phyloP scores from a whole-genome alignment of 495 filamentous ascomycete species.

The Neurospora intermedia region DNA sequence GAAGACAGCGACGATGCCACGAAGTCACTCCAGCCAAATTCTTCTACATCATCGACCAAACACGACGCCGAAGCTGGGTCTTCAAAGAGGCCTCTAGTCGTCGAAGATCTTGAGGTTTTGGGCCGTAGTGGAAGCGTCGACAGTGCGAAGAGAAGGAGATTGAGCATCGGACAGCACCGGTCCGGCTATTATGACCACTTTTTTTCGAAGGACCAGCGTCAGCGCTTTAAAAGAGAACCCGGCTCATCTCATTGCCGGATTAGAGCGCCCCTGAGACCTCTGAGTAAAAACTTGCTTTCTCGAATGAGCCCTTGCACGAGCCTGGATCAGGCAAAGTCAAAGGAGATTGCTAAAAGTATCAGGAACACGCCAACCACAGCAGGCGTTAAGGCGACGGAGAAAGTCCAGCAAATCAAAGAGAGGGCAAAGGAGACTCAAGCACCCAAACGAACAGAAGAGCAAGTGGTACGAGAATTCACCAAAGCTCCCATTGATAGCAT shows the following conservation, averaged over 20 bases:
- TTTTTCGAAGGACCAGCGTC: neutral
- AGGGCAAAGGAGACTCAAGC: neutral
- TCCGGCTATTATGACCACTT: neutral
- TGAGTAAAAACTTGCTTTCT: neutral
- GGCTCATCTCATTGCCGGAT: neutral
- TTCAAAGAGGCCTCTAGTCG: neutral
- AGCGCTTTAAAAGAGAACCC: neutral
- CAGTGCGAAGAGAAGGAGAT: neutral
- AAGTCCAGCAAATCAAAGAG: neutral
- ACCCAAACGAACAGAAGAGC: neutral
- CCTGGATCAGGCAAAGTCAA: neutral
- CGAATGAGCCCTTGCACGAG: neutral
- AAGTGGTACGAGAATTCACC: neutral
- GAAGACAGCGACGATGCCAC: neutral
- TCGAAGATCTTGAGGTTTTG: neutral
- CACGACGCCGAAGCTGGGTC: neutral
- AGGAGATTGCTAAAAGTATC: neutral
- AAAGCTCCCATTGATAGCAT: neutral
- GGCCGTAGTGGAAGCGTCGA: neutral
- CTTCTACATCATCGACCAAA: neutral
- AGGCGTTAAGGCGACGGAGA: neutral
- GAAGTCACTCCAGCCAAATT: neutral
- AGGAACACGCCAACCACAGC: neutral
- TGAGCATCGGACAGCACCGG: neutral
- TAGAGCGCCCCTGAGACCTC: neutral